Evolutionary conservation across 768 basidiomycete species (phyloP).

Genomic region (Kwoniella dendrophila): DNA sequence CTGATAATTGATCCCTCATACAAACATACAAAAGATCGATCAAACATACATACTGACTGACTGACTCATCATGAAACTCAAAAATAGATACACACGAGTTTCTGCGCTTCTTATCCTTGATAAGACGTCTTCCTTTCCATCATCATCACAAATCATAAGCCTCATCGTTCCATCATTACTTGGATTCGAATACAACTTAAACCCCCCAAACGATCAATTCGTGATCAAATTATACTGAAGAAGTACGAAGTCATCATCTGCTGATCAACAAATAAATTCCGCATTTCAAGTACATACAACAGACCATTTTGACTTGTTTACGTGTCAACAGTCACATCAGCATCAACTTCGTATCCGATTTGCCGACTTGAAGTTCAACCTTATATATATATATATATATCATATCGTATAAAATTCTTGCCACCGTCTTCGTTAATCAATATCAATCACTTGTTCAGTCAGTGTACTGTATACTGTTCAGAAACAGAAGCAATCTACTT

Average conservation of each 20-base stretch:
- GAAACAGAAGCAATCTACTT: no score
- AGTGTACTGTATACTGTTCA: no score
- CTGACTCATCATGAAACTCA: conserved; percentile 3
- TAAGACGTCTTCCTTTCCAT: background rate
- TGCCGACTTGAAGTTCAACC: background rate
- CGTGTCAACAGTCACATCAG: no score
- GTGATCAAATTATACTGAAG: no score
- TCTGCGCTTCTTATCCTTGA: background rate
- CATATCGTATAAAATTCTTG: background rate
- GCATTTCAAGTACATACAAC: no score
- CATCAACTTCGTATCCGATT: background rate
- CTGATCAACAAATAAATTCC: background rate
- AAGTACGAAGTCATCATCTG: no score
- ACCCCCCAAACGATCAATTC: no score
- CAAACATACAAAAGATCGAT: background rate
- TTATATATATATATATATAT: background rate
- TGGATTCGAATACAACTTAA: no score
- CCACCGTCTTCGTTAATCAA: no score
- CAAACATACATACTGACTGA: background rate
- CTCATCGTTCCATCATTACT: no score
- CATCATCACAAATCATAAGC: background rate
- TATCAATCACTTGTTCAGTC: no score
- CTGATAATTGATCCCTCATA: background rate
- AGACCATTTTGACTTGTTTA: background rate
- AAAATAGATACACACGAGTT: background rate